Evolutionary conservation across 345 rosid species (phyloP).

Genomic region (Lepidium sativum): DNA sequence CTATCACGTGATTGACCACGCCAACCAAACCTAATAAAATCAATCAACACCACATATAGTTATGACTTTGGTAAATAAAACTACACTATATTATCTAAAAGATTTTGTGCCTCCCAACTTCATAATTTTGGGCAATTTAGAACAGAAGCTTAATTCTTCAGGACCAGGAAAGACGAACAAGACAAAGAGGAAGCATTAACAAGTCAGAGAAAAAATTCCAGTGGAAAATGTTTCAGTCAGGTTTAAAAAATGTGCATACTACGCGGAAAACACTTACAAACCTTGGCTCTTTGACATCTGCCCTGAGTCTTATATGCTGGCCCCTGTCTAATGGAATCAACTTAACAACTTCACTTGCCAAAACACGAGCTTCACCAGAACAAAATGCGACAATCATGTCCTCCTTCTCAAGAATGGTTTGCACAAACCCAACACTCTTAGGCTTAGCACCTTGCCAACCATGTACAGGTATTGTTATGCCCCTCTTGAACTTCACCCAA

Average conservation of each 20-base stretch:
- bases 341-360: constrained; percentile 78
- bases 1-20: constrained; percentile 88
- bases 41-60: constrained; percentile 12
- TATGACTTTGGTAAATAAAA: constrained; percentile 1
- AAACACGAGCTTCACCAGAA: constrained; percentile 78
- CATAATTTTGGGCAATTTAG: background rate
- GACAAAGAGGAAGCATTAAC: background rate
- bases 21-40: constrained; percentile 81
- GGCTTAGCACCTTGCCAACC: constrained; percentile 96
- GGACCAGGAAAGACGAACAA: background rate
- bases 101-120: constrained; percentile 1
- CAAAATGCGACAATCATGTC: constrained; percentile 78
- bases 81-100: constrained; percentile 3
- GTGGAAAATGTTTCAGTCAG: background rate
- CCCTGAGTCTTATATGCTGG: constrained; percentile 79
- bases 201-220: background rate
- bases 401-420: constrained; percentile 60
- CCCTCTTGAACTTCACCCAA: constrained; percentile 93
- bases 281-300: constrained; percentile 89
- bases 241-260: background rate
- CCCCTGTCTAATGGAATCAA: constrained; percentile 93
- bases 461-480: constrained; percentile 53
- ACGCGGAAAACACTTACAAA: constrained; percentile 26
- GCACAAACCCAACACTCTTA: constrained; percentile 95
- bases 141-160: background rate